Evolutionary conservation across 495 filamentous ascomycete species (phyloP).

Genomic region (Acidiella bohemica): DNA sequence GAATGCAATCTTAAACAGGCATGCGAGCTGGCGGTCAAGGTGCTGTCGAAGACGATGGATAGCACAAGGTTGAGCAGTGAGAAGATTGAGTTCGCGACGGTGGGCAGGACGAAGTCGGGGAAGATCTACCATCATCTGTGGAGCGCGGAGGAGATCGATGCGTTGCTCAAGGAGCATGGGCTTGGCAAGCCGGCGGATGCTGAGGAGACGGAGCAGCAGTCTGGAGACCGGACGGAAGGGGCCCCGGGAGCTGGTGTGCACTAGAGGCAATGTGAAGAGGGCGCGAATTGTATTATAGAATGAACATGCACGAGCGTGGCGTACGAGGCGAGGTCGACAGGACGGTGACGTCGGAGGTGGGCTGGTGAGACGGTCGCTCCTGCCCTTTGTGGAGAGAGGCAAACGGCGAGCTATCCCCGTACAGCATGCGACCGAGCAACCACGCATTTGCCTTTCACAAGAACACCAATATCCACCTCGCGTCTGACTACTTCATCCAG

Average conservation of each 20-base stretch:
- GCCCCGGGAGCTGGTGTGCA: neutral
- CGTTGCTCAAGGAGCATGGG: conserved; percentile 86
- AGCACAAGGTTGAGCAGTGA: conserved; percentile 95
- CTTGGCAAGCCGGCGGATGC: conserved; percentile 76
- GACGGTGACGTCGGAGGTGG: neutral
- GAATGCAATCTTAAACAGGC: conserved; percentile 91
- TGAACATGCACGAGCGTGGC: neutral
- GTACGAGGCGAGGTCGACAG: neutral
- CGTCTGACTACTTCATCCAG: too few species aligned
- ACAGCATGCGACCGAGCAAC: too few species aligned
- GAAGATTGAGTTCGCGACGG: conserved; percentile 99
- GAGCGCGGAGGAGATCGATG: conserved; percentile 92
- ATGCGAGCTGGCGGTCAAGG: conserved; percentile 95
- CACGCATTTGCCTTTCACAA: too few species aligned
- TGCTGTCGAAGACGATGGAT: conserved; percentile 99
- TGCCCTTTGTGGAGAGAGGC: too few species aligned
- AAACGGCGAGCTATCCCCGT: too few species aligned
- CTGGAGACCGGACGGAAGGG: neutral
- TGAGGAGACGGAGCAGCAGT: neutral
- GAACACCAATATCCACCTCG: too few species aligned
- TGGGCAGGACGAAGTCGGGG: conserved; percentile 84
- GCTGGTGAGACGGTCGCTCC: too few species aligned
- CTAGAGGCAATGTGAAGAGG: neutral
- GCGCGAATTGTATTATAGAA: neutral
- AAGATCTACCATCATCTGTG: conserved; percentile 97